Conservation (phyloP, 257 asterid genomes). For the Solanum ossicruentum region DNA sequence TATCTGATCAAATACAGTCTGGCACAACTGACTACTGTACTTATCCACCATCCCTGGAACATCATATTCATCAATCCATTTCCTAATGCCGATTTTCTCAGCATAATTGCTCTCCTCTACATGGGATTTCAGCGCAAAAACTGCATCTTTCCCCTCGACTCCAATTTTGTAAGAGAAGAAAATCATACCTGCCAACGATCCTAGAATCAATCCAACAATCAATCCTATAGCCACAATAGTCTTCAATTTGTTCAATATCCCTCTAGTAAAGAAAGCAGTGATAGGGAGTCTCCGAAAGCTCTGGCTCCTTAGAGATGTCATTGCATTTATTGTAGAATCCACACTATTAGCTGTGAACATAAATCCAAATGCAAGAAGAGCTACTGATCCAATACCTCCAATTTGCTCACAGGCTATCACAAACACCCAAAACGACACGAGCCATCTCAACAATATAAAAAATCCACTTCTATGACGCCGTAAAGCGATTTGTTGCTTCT, state of each 20-base stretch:
- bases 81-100: conserved; percentile 68
- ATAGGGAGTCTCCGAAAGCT: conserved; percentile 60
- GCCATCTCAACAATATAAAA: conserved; percentile 60
- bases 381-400: conserved; percentile 51
- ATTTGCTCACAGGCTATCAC: conserved; percentile 68
- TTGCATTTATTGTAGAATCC: conserved; percentile 59
- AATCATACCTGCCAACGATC: conserved; percentile 50
- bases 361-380: conserved; percentile 54
- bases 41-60: conserved; percentile 75
- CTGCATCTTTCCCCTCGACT: conserved; percentile 90
- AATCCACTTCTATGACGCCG: conserved; percentile 58
- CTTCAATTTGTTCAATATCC: conserved; percentile 49
- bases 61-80: conserved; percentile 95
- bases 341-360: conserved; percentile 48
- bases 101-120: conserved; percentile 84
- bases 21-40: conserved; percentile 61
- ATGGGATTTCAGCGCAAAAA: conserved; percentile 63
- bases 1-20: conserved; percentile 71
- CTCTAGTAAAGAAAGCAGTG: conserved; percentile 58
- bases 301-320: conserved; percentile 54
- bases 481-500: conserved; percentile 12
- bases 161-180: conserved; percentile 90
- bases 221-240: conserved; percentile 76
- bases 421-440: conserved; percentile 77
- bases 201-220: conserved; percentile 62